A percentile compares a stretch with the other conserved stretches of the same genome.
Evolutionary conservation across 495 filamentous ascomycete species (phyloP).

Genomic region (Hapsidospora chrysogenum): DNA sequence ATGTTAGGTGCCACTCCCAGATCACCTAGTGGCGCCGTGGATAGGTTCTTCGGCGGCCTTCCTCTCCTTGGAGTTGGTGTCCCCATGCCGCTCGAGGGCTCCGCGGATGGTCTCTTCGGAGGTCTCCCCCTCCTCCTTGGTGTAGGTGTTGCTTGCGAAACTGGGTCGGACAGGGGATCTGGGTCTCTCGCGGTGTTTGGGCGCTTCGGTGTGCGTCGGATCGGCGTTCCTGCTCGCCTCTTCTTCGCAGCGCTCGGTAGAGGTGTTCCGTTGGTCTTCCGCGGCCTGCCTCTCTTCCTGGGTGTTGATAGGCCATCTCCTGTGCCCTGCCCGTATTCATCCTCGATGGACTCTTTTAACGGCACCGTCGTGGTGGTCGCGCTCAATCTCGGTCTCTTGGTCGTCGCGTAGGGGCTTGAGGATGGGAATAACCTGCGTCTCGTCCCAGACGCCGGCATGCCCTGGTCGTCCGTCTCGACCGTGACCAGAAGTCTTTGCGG

Average conservation of each 20-base stretch:
- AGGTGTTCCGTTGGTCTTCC: constrained; percentile 20
- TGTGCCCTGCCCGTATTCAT: constrained; percentile 15
- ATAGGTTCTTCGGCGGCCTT: too few relatives aligned
- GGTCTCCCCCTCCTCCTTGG: constrained; percentile 5
- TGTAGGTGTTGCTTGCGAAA: constrained; percentile 9
- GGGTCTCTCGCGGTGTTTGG: constrained; percentile 4
- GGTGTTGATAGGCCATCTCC: constrained; percentile 19
- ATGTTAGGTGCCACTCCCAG: too few relatives aligned
- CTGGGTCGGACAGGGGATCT: constrained; percentile 8
- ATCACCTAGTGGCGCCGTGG: too few relatives aligned
- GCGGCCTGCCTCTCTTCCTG: constrained; percentile 18
- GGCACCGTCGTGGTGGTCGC: constrained; percentile 29
- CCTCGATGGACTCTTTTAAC: constrained; percentile 28
- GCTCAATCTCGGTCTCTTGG: constrained; percentile 9
- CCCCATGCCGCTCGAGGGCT: too few relatives aligned
- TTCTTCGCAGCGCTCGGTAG: constrained; percentile 16
- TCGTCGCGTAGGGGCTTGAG: constrained; percentile 11
- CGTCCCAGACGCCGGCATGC: constrained; percentile 13
- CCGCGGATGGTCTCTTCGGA: constrained; percentile 14
- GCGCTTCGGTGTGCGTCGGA: constrained; percentile 7
- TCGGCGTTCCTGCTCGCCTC: constrained; percentile 26
- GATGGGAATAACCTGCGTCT: constrained; percentile 13
- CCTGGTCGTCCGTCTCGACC: constrained; percentile 27
- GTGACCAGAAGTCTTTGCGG: constrained; percentile 36
- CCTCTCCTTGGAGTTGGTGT: too few relatives aligned